These are phyloP conservation scores for Achlya hypogyna DNA, from an alignment of 352 stramenopile genomes.

Conservation along the genomic window DNA sequence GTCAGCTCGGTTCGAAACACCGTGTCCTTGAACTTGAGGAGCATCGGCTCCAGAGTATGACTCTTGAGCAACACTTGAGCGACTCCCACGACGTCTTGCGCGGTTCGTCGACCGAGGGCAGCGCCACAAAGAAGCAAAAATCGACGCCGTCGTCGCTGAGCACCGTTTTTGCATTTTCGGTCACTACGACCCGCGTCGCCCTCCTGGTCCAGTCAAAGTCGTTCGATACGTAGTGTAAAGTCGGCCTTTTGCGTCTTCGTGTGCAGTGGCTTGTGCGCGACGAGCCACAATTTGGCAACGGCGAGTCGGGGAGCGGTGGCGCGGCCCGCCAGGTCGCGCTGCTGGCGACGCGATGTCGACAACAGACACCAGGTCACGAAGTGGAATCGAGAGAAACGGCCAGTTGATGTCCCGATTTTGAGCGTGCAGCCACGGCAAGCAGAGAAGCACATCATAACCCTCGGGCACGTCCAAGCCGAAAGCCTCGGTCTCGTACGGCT, in stretches of 20 bases:
- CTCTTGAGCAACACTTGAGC: neutral
- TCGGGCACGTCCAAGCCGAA: constrained; percentile 10
- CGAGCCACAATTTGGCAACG: neutral
- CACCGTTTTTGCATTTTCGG: neutral
- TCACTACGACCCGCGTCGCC: neutral
- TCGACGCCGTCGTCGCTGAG: neutral
- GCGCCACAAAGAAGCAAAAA: neutral
- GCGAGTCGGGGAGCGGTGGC: neutral
- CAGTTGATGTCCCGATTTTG: constrained; percentile 12
- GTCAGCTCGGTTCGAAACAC: neutral
- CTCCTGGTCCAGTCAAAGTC: neutral
- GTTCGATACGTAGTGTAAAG: neutral
- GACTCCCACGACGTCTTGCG: neutral
- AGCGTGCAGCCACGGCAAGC: constrained; percentile 13
- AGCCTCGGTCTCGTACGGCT: constrained; percentile 7
- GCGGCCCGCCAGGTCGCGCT: no score
- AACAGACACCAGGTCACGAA: neutral
- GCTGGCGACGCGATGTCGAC: neutral
- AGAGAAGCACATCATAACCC: neutral
- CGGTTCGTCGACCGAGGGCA: neutral
- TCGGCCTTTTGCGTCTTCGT: neutral
- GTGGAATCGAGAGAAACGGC: neutral
- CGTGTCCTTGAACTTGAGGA: neutral
- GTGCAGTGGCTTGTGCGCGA: neutral
- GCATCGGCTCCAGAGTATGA: neutral